Base-by-base conservation (phyloP, 2,329 filamentous ascomycete species). In the Celoporthe dispersa region DNA sequence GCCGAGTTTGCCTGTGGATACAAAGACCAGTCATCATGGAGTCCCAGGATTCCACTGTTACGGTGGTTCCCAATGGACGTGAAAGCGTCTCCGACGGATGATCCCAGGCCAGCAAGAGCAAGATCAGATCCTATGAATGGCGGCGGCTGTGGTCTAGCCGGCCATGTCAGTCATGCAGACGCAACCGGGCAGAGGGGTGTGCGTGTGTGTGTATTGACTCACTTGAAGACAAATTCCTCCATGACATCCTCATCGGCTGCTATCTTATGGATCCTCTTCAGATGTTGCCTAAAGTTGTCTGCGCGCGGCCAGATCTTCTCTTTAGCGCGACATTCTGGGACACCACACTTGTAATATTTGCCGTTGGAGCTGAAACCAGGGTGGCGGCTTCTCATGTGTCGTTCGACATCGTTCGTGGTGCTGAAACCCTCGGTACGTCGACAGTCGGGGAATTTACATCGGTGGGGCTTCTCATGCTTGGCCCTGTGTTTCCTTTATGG, bases 281-380 rank as follows among this genome's bases (percentile, higher is more conserved):
- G 84, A 77, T 98, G 94, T 48, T 91, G 89, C 71, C 90, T 90
- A 78, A 97, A 97, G 76, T 98, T 98, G 79, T 98, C 94, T 65
- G 90, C 84, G 31, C 94, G 88, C 0, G 92, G 91, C 93, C 93
- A 97, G 48, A 85, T 81, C 78, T 97, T 97, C 1, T 82, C 82
- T 72, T 84, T 90, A 33, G 83, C 86, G 33, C 81, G 83, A 75
- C 91, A 94, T 22, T 81, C 75, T 8, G 80, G 79, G 7, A 87
- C 81, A 65, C 84, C 84, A 77, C 92, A 96, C 68, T 84, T 85
- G 73, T 86, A 93, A 53, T 83, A 83, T 71, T 85, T 85, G 60
- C 81, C 83, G 0, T 80, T 81, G 11, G 84, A 84, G 1, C 82
- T 70, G 79, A 81, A 53, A 75, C 82, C 75, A 2, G 79, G 80